Conservation (phyloP, 352 stramenopile species). For the Pythium angustatum region DNA sequence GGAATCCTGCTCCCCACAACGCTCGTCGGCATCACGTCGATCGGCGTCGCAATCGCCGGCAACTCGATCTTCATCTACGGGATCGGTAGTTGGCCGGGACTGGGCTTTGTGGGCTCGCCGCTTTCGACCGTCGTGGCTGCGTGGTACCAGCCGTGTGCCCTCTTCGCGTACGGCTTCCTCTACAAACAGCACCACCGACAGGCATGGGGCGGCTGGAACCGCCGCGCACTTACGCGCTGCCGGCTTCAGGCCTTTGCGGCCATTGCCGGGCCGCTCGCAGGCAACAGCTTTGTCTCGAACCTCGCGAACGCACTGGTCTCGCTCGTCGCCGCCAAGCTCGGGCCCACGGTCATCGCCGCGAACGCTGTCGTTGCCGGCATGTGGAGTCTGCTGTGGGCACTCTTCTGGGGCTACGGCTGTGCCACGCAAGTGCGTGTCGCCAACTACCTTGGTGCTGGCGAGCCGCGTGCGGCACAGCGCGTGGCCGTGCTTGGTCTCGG, state of each 20-base stretch:
- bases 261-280: conserved; percentile 63
- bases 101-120: conserved; percentile 82
- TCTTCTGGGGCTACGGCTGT: conserved; percentile 82
- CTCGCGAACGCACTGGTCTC: conserved; percentile 66
- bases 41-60: conserved; percentile 49
- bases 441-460: conserved; percentile 69
- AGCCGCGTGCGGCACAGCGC: conserved; percentile 47
- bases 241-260: conserved; percentile 47
- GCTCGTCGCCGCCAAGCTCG: conserved; percentile 64
- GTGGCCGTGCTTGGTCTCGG: conserved; percentile 56
- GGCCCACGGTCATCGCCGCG: conserved; percentile 54
- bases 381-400: conserved; percentile 67
- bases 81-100: conserved; percentile 42
- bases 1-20: conserved; percentile 67
- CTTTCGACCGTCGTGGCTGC: conserved; percentile 74
- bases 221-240: conserved; percentile 40
- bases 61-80: conserved; percentile 83
- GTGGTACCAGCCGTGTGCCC: conserved; percentile 70
- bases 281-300: conserved; percentile 78
- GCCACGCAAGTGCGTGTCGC: conserved; percentile 77
- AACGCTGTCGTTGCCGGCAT: conserved; percentile 74
- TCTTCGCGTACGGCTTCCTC: conserved; percentile 60
- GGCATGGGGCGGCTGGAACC: conserved; percentile 65
- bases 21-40: conserved; percentile 59
- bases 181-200: conserved; percentile 58